Conservation (phyloP, 257 asterid species). For the Capsicum pubescens region DNA sequence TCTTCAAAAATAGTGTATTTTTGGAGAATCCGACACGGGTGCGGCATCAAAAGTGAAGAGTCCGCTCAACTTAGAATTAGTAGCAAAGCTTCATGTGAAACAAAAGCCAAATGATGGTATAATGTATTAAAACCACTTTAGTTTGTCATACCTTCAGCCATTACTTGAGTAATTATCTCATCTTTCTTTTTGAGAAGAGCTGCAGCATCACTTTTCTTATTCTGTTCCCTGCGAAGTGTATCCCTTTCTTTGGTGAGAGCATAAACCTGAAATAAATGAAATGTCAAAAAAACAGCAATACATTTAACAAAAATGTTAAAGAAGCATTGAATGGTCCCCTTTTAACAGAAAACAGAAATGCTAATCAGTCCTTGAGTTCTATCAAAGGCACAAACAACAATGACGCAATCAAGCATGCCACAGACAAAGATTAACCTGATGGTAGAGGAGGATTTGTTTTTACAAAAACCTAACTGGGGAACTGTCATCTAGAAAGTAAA, state of each 20-base stretch:
- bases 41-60: too few relatives aligned
- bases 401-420: constrained; percentile 1
- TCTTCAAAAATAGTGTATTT: too few relatives aligned
- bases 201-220: constrained; percentile 86
- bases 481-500: not conserved
- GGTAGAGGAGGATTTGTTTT: constrained; percentile 12
- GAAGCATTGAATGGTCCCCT: not conserved
- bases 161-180: constrained; percentile 91
- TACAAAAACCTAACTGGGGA: not conserved
- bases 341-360: not conserved
- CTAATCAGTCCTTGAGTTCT: not conserved
- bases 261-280: constrained; percentile 66
- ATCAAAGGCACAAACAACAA: constrained; percentile 13
- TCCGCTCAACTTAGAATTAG: too few relatives aligned
- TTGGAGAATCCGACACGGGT: too few relatives aligned
- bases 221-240: constrained; percentile 89
- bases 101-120: not conserved
- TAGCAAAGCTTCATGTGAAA: too few relatives aligned
- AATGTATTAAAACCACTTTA: constrained; percentile 15
- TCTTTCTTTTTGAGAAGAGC: constrained; percentile 96
- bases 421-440: not conserved
- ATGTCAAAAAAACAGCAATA: constrained; percentile 26
- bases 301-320: not conserved
- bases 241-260: constrained; percentile 90
- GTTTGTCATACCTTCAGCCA: constrained; percentile 82